Evolutionary conservation across 2,329 filamentous ascomycete species (phyloP).

Genomic region (Phyllosticta citribraziliensis): DNA sequence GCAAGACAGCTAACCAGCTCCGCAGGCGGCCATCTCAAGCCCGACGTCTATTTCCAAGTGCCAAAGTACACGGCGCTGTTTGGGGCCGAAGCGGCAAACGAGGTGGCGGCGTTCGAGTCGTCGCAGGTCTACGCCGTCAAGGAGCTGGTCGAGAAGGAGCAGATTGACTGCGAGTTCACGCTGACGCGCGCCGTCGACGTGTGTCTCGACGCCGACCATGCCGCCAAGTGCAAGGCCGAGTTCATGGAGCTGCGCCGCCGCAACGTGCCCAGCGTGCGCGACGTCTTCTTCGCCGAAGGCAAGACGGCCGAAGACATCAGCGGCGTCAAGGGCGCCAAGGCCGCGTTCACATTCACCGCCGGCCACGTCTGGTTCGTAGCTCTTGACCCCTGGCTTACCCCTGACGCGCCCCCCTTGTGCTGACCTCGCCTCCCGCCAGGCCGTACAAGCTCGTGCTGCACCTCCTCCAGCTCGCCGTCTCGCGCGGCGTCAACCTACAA

Average conservation of each 20-base stretch:
- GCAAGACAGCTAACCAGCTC: neutral
- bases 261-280: constrained; percentile 15
- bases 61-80: constrained; percentile 8
- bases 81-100: constrained; percentile 7
- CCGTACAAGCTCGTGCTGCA: constrained; percentile 22
- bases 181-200: constrained; percentile 14
- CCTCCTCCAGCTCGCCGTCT: constrained; percentile 14
- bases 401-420: constrained; percentile 12
- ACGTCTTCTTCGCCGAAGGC: constrained; percentile 12
- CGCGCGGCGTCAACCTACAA: constrained; percentile 17
- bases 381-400: constrained; percentile 4
- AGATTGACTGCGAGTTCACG: constrained; percentile 19
- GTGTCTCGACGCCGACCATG: constrained; percentile 11
- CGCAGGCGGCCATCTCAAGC: constrained; percentile 11
- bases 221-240: constrained; percentile 9
- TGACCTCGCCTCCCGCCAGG: constrained; percentile 6
- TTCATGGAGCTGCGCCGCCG: constrained; percentile 8
- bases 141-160: constrained; percentile 15
- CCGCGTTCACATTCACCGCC: constrained; percentile 14
- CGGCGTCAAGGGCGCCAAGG: constrained; percentile 15
- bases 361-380: constrained; percentile 4
- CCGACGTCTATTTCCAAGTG: constrained; percentile 29
- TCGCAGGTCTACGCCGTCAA: constrained; percentile 13
- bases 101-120: constrained; percentile 14
- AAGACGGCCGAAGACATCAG: constrained; percentile 14